Base-by-base conservation (phyloP, 192 early-diverging fungal species). In the Funneliformis mosseae region DNA sequence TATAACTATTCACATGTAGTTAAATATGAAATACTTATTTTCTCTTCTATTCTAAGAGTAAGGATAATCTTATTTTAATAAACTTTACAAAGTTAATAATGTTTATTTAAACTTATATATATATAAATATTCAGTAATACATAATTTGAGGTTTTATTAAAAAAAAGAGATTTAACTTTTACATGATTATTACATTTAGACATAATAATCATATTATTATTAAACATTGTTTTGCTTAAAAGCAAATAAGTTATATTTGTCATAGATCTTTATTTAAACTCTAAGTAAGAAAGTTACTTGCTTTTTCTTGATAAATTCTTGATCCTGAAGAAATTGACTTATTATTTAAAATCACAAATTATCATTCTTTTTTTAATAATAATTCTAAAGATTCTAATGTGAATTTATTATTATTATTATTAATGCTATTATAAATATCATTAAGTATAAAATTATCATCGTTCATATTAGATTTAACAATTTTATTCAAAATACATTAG, bases 101-200 rank as follows among this genome's bases (percentile, higher is more conserved):
- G 4, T 8, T 75, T 18, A 75, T 11, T 27, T 38, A 61, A 75
- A 75, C 28, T 75, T 75, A 38, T 75, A 12, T 16, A 33, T 14
- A 27, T 38, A 25, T 21, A 75, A 75, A 75, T 75, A 75, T 61
- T 75, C 46, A 18, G 59, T 61, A 75, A 75, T 23, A 28, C 18
- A 8, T 42, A 75, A 61, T 28, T 75, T 61, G 25, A 75, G 11
- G 39, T 75, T 59, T 75, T 75, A n/a, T n/a, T n/a, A n/a, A n/a
- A n/a, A n/a, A n/a, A n/a, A n/a, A n/a, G n/a, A n/a, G n/a, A n/a
- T n/a, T n/a, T n/a, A n/a, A n/a, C n/a, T n/a, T n/a, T n/a, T n/a
- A n/a, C n/a, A n/a, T n/a, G n/a, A n/a, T n/a, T n/a, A n/a, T n/a
- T n/a, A n/a, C n/a, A n/a, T n/a, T n/a, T n/a, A n/a, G n/a, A n/a